These are phyloP conservation scores for Graphilbum ipis-grandicollis DNA, from an alignment of 2,329 filamentous ascomycete species.

Conservation along the genomic window DNA sequence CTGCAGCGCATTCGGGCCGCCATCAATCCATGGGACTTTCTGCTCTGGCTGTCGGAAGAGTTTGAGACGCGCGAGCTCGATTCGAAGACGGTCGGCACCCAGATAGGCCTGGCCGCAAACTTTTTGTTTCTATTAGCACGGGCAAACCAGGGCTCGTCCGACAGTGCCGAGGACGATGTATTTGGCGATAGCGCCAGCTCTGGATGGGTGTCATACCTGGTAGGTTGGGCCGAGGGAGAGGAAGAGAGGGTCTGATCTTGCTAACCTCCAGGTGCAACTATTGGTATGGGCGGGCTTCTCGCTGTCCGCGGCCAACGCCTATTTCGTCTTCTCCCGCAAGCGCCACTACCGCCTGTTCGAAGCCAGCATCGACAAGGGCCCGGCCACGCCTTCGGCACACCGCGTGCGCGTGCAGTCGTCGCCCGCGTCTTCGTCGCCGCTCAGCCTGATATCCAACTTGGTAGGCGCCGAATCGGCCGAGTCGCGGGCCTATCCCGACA, in stretches of 20 bases:
- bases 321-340: conserved; percentile 66
- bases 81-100: conserved; percentile 57
- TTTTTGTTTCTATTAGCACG: conserved; percentile 65
- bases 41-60: conserved; percentile 84
- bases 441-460: conserved; percentile 55
- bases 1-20: conserved; percentile 62
- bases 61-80: conserved; percentile 86
- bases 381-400: conserved; percentile 68
- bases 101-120: conserved; percentile 62
- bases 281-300: conserved; percentile 51
- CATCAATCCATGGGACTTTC: conserved; percentile 75
- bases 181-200: conserved; percentile 44
- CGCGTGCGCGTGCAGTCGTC: conserved; percentile 80
- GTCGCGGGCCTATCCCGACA: conserved; percentile 68
- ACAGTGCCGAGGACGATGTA: conserved; percentile 47
- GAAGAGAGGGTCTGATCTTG: too few relatives aligned
- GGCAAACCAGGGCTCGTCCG: conserved; percentile 47
- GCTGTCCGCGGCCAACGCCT: conserved; percentile 57
- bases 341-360: conserved; percentile 87
- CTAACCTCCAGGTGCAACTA: conserved; percentile 38
- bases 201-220: conserved; percentile 9
- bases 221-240: conserved; percentile 4
- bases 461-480: conserved; percentile 57
- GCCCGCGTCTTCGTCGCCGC: conserved; percentile 52
- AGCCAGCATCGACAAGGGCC: conserved; percentile 57